phyloP scores from a whole-genome alignment of 805 yeast species.

The Pichia eremophila region DNA sequence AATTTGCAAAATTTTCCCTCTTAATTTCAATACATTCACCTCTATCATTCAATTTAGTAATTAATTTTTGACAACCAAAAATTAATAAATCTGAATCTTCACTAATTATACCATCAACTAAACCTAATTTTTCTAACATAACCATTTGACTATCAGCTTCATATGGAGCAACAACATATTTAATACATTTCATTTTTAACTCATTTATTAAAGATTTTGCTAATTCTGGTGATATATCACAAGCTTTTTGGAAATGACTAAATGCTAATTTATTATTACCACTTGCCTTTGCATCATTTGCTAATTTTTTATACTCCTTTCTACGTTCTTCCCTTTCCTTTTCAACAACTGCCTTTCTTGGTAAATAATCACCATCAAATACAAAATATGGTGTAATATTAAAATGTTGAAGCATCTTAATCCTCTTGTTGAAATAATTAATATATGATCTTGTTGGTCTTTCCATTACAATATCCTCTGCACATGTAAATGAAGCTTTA shows the following conservation, averaged over 20 bases:
- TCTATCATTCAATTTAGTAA: conserved; percentile 72
- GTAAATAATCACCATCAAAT: conserved; percentile 85
- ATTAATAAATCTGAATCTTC: conserved; percentile 91
- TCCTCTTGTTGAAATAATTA: conserved; percentile 55
- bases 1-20: conserved; percentile 39
- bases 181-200: conserved; percentile 46
- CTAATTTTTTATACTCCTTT: conserved; percentile 47
- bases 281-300: conserved; percentile 36
- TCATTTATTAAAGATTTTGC: conserved; percentile 77
- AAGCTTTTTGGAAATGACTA: conserved; percentile 64
- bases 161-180: conserved; percentile 89
- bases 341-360: conserved; percentile 71
- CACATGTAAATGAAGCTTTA: conserved; percentile 72
- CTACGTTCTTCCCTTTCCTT: conserved; percentile 50
- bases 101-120: conserved; percentile 78
- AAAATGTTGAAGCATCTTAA: conserved; percentile 55
- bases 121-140: conserved; percentile 62
- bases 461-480: conserved; percentile 68
- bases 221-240: conserved; percentile 85
- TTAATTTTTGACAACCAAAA: conserved; percentile 69
- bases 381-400: conserved; percentile 80
- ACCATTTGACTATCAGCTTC: conserved; percentile 99
- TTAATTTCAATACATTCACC: conserved; percentile 63
- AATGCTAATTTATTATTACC: conserved; percentile 57
- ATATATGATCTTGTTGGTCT: conserved; percentile 65